These are phyloP conservation scores for Endothia cerciana DNA, from an alignment of 2,329 filamentous ascomycete species.

Conservation along the genomic window DNA sequence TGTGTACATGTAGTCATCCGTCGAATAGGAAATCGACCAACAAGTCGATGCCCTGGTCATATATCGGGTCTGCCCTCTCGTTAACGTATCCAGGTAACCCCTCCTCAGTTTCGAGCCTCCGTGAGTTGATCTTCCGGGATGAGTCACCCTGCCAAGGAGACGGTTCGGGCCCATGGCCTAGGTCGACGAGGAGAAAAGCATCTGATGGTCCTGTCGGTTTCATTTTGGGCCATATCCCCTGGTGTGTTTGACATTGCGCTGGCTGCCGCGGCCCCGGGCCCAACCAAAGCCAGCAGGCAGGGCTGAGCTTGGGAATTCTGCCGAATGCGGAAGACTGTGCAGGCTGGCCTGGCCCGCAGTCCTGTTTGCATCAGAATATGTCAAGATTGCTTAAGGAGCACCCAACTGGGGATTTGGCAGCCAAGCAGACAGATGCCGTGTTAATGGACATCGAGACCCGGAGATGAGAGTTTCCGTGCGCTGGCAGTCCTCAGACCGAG, in stretches of 20 bases:
- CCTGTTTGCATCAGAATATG: no score
- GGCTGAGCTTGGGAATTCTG: no score
- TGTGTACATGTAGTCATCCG: not conserved
- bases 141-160: not conserved
- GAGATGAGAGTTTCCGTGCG: not conserved
- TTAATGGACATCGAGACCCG: no score
- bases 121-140: not conserved
- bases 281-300: not conserved
- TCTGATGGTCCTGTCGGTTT: slow-evolving; percentile 1
- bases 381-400: no score
- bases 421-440: not conserved
- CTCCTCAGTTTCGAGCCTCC: not conserved
- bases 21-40: not conserved
- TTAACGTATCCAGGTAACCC: not conserved
- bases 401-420: not conserved
- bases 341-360: no score
- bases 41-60: not conserved
- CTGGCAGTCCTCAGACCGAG: not conserved
- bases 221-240: not conserved
- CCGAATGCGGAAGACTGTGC: no score
- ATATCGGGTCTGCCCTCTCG: not conserved
- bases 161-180: not conserved
- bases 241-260: slow-evolving; percentile 9
- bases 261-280: not conserved
- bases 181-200: not conserved